Evolutionary conservation across 495 filamentous ascomycete genomes (phyloP).

Genomic region (Podospora tetraspora): DNA sequence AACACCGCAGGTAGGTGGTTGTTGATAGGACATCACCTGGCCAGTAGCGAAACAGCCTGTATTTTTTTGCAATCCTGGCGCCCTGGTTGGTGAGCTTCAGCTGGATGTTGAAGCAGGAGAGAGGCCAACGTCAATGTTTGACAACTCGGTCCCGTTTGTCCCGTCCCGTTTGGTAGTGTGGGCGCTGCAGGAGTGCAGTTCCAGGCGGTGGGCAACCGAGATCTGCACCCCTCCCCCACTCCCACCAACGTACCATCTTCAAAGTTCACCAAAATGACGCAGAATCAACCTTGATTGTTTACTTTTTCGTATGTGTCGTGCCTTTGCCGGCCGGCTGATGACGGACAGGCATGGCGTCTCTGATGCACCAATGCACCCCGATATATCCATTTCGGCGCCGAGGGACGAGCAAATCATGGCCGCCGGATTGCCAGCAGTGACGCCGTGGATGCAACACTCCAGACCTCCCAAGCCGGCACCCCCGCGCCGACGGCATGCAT

Average conservation of each 20-base stretch:
- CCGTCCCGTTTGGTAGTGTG: neutral
- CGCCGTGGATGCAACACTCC: neutral
- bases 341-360: neutral
- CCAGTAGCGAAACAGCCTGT: neutral
- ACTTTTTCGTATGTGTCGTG: neutral
- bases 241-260: neutral
- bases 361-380: neutral
- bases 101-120: neutral
- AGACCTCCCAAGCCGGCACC: neutral
- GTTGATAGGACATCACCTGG: neutral
- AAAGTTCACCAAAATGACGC: neutral
- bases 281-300: neutral
- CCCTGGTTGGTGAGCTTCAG: neutral
- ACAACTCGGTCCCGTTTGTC: too few relatives aligned
- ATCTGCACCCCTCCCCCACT: neutral
- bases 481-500: constrained; percentile 3
- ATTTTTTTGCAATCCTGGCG: neutral
- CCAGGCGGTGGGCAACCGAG: constrained; percentile 2
- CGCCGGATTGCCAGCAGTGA: neutral
- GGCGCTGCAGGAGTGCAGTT: neutral
- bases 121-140: neutral
- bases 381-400: neutral
- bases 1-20: neutral
- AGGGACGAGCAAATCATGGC: neutral
- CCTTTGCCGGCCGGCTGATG: neutral